Evolutionary conservation across 768 basidiomycete species (phyloP).

Genomic region (Collybia mongolica): DNA sequence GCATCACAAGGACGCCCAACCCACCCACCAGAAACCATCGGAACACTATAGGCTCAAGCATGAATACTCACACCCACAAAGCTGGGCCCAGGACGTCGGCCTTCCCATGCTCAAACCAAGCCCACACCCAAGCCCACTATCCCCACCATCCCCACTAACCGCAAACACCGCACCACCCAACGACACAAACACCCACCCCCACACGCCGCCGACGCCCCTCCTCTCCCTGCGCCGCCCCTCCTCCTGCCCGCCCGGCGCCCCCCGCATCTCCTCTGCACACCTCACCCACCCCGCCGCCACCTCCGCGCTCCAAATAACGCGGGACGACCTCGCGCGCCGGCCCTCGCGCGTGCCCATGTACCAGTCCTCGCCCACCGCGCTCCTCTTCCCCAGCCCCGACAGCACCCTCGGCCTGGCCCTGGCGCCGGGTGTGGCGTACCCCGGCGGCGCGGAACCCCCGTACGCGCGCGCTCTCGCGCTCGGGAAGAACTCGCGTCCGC

Average conservation of each 20-base stretch:
- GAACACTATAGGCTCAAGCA: too few relatives aligned
- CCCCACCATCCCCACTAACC: neutral
- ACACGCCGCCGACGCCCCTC: neutral
- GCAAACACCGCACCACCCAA: neutral
- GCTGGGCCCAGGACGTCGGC: neutral
- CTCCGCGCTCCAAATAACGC: slow-evolving; percentile 12
- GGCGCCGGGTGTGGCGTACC: neutral
- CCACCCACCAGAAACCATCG: too few relatives aligned
- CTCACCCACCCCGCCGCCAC: neutral
- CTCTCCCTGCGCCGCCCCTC: slow-evolving; percentile 4
- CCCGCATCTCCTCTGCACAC: neutral
- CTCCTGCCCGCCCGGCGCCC: slow-evolving; percentile 14
- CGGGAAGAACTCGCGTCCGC: neutral
- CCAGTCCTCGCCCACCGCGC: slow-evolving; percentile 5
- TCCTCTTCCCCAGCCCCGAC: neutral
- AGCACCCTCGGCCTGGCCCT: too few relatives aligned
- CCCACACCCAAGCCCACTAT: too few relatives aligned
- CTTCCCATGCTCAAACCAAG: neutral
- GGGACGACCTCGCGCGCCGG: slow-evolving; percentile 20
- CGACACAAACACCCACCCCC: neutral
- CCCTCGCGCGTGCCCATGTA: slow-evolving; percentile 16
- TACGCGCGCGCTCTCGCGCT: slow-evolving; percentile 3
- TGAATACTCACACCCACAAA: neutral
- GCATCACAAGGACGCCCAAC: too few relatives aligned
- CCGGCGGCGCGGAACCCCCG: neutral